phyloP scores from a whole-genome alignment of 257 asterid genomes.

The Thymus mandschuricus region DNA sequence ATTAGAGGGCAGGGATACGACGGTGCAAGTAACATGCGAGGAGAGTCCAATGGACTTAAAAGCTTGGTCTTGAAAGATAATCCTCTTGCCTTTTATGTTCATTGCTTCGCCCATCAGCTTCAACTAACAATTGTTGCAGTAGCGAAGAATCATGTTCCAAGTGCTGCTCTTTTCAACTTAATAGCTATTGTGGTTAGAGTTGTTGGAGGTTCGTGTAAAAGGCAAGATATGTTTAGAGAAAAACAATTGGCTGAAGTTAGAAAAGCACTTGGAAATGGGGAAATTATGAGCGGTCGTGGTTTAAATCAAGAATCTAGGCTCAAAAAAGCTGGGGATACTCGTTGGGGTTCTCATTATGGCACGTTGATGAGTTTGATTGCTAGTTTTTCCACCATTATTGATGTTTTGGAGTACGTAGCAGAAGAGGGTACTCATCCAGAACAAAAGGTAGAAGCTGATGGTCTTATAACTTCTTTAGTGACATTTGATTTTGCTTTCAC shows the following conservation, averaged over 20 bases:
- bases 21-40: not conserved
- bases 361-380: not conserved
- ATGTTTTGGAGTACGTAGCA: too few relatives aligned
- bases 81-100: too few relatives aligned
- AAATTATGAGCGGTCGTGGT: conserved; percentile 3
- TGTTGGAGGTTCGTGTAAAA: conserved; percentile 3
- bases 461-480: too few relatives aligned
- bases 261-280: not conserved
- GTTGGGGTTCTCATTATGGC: not conserved
- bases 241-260: not conserved
- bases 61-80: too few relatives aligned
- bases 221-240: not conserved
- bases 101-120: too few relatives aligned
- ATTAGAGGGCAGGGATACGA: not conserved
- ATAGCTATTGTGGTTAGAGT: not conserved
- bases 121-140: too few relatives aligned
- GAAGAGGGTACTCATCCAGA: too few relatives aligned
- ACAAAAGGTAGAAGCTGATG: too few relatives aligned
- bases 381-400: not conserved
- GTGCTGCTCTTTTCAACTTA: not conserved
- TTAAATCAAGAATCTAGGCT: not conserved
- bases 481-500: too few relatives aligned
- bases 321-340: not conserved
- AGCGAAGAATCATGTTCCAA: too few relatives aligned
- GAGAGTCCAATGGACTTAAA: not conserved